A percentile compares a stretch with the other conserved stretches of the same genome.
Conservation (phyloP, 108 stramenopile species). For the Chaetoceros tenuissimus region DNA sequence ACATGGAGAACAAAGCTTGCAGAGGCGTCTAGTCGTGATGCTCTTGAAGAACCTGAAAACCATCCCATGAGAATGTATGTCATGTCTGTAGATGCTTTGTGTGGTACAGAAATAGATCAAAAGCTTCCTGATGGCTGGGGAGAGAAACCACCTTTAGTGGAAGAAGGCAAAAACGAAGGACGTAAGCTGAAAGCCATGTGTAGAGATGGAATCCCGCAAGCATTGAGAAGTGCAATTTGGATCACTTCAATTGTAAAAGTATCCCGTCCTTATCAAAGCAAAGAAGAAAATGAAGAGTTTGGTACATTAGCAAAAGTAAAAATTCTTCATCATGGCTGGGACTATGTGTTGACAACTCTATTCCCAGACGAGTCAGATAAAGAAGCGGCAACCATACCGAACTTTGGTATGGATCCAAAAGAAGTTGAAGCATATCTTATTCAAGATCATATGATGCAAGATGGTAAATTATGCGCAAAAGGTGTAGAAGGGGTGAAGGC, state of each 20-base stretch:
- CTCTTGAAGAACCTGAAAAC: too few species aligned
- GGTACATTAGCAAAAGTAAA: slow-evolving; percentile 43
- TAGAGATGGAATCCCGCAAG: slow-evolving; percentile 60
- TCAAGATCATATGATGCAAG: slow-evolving; percentile 10
- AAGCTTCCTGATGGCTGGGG: slow-evolving; percentile 9
- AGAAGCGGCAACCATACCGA: slow-evolving; percentile 22
- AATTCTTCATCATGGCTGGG: slow-evolving; percentile 38
- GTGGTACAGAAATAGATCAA: slow-evolving; percentile 11
- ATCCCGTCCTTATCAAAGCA: slow-evolving; percentile 40
- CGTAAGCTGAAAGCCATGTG: slow-evolving; percentile 31
- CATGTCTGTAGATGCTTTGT: slow-evolving; percentile 16
- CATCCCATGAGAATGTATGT: too few species aligned
- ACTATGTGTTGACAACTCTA: slow-evolving; percentile 2
- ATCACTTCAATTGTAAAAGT: slow-evolving; percentile 57
- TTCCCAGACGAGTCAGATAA: slow-evolving; percentile 22
- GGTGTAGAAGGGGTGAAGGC: slow-evolving; percentile 13
- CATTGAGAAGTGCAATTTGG: slow-evolving; percentile 81
- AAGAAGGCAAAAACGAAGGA: slow-evolving; percentile 10
- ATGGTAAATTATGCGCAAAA: slow-evolving; percentile 10
- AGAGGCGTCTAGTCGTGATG: too few species aligned
- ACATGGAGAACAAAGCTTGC: too few species aligned
- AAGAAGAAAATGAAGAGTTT: slow-evolving; percentile 42
- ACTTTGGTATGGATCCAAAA: slow-evolving; percentile 23
- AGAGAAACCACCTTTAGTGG: slow-evolving; percentile 5
- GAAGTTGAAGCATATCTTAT: slow-evolving; percentile 16